Evolutionary conservation across 345 rosid species (phyloP).

Genomic region (Eucalyptus cloeziana): DNA sequence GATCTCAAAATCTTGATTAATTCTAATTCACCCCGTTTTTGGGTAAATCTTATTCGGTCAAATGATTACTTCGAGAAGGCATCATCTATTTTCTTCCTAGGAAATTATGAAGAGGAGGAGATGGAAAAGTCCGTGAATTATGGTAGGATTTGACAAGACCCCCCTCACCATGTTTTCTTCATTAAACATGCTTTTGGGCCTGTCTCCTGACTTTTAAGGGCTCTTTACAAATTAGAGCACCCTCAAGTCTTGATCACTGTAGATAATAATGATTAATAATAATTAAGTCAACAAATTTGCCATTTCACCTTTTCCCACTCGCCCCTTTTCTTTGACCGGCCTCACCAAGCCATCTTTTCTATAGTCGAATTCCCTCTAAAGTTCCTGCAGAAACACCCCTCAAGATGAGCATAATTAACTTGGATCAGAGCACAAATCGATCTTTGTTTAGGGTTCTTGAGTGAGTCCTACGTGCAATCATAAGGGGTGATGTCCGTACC

Average conservation of each 20-base stretch:
- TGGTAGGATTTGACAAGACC: not conserved
- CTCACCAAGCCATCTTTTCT: not conserved
- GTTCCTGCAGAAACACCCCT: not conserved
- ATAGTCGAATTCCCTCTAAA: not conserved
- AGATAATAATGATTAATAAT: not conserved
- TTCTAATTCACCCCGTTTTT: not conserved
- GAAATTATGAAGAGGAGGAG: not conserved
- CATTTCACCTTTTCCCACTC: not conserved
- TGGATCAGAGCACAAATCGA: not conserved
- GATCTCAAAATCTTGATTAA: not conserved
- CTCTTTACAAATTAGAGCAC: not conserved
- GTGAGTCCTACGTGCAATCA: not conserved
- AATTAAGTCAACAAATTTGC: not conserved
- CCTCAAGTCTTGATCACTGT: not conserved
- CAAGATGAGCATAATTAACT: not conserved
- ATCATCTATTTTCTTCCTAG: not conserved
- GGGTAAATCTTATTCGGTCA: not conserved
- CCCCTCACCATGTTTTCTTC: not conserved
- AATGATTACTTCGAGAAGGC: not conserved
- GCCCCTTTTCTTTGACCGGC: not conserved
- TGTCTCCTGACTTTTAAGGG: not conserved
- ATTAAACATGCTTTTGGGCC: not conserved
- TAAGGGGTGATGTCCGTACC: not conserved
- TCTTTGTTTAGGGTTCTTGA: not conserved
- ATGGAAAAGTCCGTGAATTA: not conserved